Conservation (phyloP, 345 rosid species). For the Gossypium longicalyx region DNA sequence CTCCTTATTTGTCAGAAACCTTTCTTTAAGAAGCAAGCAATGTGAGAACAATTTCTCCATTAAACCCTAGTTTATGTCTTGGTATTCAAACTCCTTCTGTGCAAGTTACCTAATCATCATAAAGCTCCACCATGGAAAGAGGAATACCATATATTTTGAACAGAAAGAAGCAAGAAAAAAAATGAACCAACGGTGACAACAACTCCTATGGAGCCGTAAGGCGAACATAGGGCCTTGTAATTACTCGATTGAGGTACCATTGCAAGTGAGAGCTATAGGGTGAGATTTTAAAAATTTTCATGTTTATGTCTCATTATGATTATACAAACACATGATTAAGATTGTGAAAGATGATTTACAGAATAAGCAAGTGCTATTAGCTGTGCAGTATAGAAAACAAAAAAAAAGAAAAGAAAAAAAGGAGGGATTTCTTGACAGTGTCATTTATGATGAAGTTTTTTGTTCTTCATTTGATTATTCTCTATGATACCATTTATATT, state of each 20-base stretch:
- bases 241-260: constrained; percentile 26
- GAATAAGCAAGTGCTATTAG: constrained; percentile 41
- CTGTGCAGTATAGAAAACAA: constrained; percentile 20
- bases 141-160: constrained; percentile 29
- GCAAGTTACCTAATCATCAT: constrained; percentile 27
- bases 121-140: constrained; percentile 25
- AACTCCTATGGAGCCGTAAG: constrained; percentile 55
- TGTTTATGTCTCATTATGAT: constrained; percentile 26
- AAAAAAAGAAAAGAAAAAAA: not conserved
- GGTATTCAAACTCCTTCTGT: constrained; percentile 32
- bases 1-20: constrained; percentile 96
- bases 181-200: constrained; percentile 21
- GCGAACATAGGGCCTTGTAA: constrained; percentile 47
- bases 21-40: constrained; percentile 60
- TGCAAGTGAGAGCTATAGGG: constrained; percentile 28
- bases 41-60: constrained; percentile 22
- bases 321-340: constrained; percentile 38
- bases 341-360: constrained; percentile 60
- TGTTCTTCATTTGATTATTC: not conserved
- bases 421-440: not conserved
- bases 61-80: constrained; percentile 12
- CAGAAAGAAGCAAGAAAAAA: constrained; percentile 35
- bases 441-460: not conserved
- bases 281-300: constrained; percentile 20
- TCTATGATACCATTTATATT: not conserved